Evolutionary conservation across 768 basidiomycete species (phyloP).

Genomic region (Serendipita sp.): DNA sequence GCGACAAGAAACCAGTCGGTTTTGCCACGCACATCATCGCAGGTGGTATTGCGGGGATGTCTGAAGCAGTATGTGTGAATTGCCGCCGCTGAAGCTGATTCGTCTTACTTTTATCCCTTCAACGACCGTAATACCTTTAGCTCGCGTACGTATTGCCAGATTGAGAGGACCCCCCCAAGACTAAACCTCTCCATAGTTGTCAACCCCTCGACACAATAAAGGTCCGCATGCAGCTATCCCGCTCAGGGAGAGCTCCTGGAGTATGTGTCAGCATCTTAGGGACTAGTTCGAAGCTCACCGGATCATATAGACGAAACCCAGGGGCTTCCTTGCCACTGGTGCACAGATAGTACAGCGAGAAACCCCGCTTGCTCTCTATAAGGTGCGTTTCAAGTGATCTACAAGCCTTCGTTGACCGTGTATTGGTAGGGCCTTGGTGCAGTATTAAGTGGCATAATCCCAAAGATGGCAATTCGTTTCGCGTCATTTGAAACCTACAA

Average conservation of each 20-base stretch:
- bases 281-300: slow-evolving; percentile 2
- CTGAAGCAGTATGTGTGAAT: slow-evolving; percentile 57
- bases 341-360: slow-evolving; percentile 74
- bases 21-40: slow-evolving; percentile 86
- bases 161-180: not conserved
- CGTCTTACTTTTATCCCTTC: slow-evolving; percentile 7
- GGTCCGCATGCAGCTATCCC: slow-evolving; percentile 98
- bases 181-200: slow-evolving; percentile 42
- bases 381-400: slow-evolving; percentile 19
- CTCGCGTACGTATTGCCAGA: too few relatives aligned
- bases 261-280: slow-evolving; percentile 33
- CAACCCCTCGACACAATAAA: slow-evolving; percentile 98
- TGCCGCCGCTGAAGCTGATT: slow-evolving; percentile 12
- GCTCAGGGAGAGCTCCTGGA: slow-evolving; percentile 59
- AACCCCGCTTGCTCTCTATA: slow-evolving; percentile 91
- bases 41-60: slow-evolving; percentile 84
- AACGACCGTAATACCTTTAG: not conserved
- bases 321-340: slow-evolving; percentile 87
- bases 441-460: slow-evolving; percentile 89
- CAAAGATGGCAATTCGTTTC: slow-evolving; percentile 98
- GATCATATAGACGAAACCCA: slow-evolving; percentile 56
- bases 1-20: slow-evolving; percentile 54
- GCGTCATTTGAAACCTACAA: slow-evolving; percentile 97
- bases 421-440: slow-evolving; percentile 59
- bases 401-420: not conserved